Evolutionary conservation across 306 rosid species (phyloP).

Genomic region (Calophaca sinica): DNA sequence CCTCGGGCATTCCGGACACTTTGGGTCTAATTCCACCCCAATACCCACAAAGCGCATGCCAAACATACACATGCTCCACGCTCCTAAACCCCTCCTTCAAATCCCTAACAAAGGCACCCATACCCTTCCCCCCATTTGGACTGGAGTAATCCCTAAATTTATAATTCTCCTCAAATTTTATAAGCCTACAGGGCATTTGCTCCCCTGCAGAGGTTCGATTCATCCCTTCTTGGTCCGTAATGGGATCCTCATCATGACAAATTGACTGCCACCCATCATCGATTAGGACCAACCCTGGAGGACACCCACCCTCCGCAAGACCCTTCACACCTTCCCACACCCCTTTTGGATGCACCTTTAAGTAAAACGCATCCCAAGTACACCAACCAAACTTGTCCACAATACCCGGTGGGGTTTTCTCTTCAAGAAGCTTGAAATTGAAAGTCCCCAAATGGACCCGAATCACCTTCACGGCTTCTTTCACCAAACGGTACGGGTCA

Average conservation of each 20-base stretch:
- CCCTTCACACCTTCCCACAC: slow-evolving; percentile 66
- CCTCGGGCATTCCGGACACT: slow-evolving; percentile 53
- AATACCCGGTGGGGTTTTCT: slow-evolving; percentile 62
- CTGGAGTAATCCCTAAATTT: slow-evolving; percentile 60
- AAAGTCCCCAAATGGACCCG: slow-evolving; percentile 64
- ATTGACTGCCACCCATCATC: slow-evolving; percentile 88
- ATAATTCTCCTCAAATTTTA: slow-evolving; percentile 62
- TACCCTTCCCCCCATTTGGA: slow-evolving; percentile 41
- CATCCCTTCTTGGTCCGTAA: slow-evolving; percentile 51
- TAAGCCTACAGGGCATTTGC: slow-evolving; percentile 75
- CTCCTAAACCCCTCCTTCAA: slow-evolving; percentile 67
- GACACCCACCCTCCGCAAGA: slow-evolving; percentile 73
- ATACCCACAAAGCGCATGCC: slow-evolving; percentile 89
- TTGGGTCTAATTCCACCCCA: slow-evolving; percentile 79
- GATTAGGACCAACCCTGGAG: slow-evolving; percentile 74
- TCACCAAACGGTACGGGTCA: slow-evolving; percentile 60
- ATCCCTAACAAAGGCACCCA: slow-evolving; percentile 70
- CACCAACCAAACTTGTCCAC: slow-evolving; percentile 85
- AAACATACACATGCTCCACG: slow-evolving; percentile 70
- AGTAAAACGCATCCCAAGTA: slow-evolving; percentile 88
- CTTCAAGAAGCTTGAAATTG: slow-evolving; percentile 64
- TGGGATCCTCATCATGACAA: slow-evolving; percentile 60
- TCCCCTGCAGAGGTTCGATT: slow-evolving; percentile 64
- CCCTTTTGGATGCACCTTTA: slow-evolving; percentile 71
- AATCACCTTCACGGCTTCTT: slow-evolving; percentile 56